phyloP scores from a whole-genome alignment of 371 early-diverging fungal genomes.

The Mortierella sp. region DNA sequence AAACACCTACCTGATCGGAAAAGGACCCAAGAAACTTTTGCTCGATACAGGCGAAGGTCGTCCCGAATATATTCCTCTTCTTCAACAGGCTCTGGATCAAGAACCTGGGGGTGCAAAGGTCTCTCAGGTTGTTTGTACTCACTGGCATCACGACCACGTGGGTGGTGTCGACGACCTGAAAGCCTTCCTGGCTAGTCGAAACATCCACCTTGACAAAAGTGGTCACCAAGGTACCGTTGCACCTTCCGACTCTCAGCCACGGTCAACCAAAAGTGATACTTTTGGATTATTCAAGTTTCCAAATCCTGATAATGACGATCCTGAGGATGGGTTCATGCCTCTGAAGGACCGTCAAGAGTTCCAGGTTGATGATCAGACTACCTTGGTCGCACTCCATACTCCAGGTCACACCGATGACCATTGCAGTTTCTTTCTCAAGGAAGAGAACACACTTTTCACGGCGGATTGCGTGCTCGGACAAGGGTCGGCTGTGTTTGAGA shows the following conservation, averaged over 20 bases:
- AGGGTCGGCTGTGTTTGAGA: conserved; percentile 84
- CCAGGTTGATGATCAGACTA: conserved; percentile 64
- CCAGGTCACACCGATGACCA: conserved; percentile 92
- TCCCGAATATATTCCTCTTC: conserved; percentile 67
- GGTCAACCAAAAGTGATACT: conserved; percentile 42
- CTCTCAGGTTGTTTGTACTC: conserved; percentile 83
- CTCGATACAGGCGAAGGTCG: conserved; percentile 88
- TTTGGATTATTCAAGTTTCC: conserved; percentile 41
- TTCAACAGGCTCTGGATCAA: conserved; percentile 62
- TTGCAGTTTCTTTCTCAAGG: conserved; percentile 73
- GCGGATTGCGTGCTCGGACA: conserved; percentile 91
- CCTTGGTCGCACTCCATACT: conserved; percentile 74
- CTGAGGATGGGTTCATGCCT: conserved; percentile 46
- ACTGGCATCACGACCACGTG: conserved; percentile 86
- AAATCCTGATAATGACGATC: conserved; percentile 36
- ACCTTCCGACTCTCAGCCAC: conserved; percentile 15
- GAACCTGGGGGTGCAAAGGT: conserved; percentile 62
- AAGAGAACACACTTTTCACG: conserved; percentile 79
- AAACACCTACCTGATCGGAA: conserved; percentile 90
- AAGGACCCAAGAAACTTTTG: conserved; percentile 73
- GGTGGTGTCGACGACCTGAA: conserved; percentile 73
- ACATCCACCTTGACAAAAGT: conserved; percentile 24
- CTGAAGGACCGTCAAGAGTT: conserved; percentile 60
- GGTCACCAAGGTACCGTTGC: conserved; percentile 3
- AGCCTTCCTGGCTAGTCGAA: conserved; percentile 40